These are phyloP conservation scores for Trichoderma pleuroti DNA, from an alignment of 2,329 filamentous ascomycete genomes.

Conservation along the genomic window DNA sequence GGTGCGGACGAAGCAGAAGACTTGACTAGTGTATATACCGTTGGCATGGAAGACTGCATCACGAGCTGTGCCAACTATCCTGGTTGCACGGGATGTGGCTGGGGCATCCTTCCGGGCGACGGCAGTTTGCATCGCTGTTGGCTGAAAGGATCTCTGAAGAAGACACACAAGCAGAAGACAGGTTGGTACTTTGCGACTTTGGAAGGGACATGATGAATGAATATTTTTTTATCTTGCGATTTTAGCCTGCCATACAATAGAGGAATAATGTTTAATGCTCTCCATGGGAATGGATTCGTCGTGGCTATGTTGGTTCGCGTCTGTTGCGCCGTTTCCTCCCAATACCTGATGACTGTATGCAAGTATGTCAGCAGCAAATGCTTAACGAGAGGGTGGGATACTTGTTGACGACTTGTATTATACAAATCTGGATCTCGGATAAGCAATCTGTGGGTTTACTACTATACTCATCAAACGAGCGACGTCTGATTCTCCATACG, in stretches of 20 bases:
- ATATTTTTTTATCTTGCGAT: neutral
- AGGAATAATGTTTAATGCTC: conserved; percentile 1
- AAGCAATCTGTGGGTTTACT: no score
- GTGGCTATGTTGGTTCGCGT: neutral
- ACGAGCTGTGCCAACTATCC: conserved; percentile 40
- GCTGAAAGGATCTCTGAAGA: conserved; percentile 40
- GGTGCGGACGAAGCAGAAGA: conserved; percentile 34
- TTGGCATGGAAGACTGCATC: conserved; percentile 44
- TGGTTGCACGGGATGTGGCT: conserved; percentile 42
- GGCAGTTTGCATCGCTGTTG: conserved; percentile 41
- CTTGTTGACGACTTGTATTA: no score
- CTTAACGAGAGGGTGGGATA: no score
- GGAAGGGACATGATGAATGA: conserved; percentile 16
- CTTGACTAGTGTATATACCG: conserved; percentile 35
- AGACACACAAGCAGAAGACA: conserved; percentile 30
- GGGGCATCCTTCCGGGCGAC: conserved; percentile 44
- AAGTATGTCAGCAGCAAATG: neutral
- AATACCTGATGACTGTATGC: neutral
- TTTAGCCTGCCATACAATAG: neutral
- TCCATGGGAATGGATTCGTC: neutral
- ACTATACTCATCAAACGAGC: no score
- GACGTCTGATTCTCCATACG: no score
- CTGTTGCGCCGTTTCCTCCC: neutral
- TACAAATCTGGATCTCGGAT: no score
- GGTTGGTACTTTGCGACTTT: conserved; percentile 46